Evolutionary conservation across 192 early-diverging fungal genomes (phyloP).

Genomic region (Gryganskiella cystojenkinii): DNA sequence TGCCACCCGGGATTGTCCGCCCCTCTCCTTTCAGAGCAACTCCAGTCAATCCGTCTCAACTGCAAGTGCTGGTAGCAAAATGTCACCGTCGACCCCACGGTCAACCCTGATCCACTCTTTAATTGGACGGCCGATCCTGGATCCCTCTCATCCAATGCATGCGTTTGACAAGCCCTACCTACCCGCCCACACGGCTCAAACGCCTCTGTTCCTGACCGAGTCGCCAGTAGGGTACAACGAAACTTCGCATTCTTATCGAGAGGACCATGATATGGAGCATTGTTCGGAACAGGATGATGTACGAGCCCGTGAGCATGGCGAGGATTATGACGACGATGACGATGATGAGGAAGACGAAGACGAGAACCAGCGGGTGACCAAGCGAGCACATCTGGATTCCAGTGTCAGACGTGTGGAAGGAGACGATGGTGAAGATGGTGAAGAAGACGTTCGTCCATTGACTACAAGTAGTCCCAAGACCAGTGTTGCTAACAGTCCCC

Average conservation of each 20-base stretch:
- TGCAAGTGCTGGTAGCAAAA: constrained; percentile 18
- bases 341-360: constrained; percentile 46
- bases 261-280: constrained; percentile 50
- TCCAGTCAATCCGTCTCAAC: constrained; percentile 12
- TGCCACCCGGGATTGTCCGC: constrained; percentile 10
- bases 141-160: neutral
- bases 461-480: constrained; percentile 14
- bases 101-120: constrained; percentile 5
- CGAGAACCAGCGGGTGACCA: neutral
- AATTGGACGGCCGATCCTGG: neutral
- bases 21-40: constrained; percentile 20
- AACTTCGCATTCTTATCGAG: constrained; percentile 8
- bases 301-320: constrained; percentile 36
- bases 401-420: neutral
- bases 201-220: neutral
- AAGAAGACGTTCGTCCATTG: constrained; percentile 7
- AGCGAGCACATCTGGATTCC: too few relatives aligned
- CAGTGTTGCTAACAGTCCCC: constrained; percentile 18
- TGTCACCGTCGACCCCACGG: constrained; percentile 34
- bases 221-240: constrained; percentile 13
- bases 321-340: constrained; percentile 30
- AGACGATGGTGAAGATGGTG: constrained; percentile 4
- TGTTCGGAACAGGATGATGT: constrained; percentile 52
- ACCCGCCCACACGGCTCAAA: neutral
- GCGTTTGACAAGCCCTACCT: constrained; percentile 1